Conservation (phyloP, 139 green algal genomes). For the Coccomyxa sp. region DNA sequence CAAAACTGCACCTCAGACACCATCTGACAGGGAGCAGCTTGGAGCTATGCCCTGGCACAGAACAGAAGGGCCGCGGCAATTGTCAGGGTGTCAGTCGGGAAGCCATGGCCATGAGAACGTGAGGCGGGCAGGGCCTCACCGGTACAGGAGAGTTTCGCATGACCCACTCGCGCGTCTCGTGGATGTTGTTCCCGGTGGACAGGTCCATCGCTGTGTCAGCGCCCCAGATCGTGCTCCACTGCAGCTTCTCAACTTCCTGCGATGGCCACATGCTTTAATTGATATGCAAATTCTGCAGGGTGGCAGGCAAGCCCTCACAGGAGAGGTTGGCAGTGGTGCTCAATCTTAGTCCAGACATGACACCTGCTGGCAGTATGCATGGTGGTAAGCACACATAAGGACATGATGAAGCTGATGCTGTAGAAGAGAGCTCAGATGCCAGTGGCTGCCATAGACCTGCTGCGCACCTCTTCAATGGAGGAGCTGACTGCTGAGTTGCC, state of each 20-base stretch:
- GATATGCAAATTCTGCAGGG: too few relatives aligned
- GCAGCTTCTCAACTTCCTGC: conserved; percentile 60
- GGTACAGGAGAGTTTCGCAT: conserved; percentile 91
- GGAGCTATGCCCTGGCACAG: too few relatives aligned
- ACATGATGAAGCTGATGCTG: too few relatives aligned
- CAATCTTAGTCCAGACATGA: too few relatives aligned
- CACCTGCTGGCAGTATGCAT: neutral
- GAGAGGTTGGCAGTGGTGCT: too few relatives aligned
- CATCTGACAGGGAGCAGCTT: too few relatives aligned
- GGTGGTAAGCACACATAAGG: neutral
- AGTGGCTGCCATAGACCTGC: neutral
- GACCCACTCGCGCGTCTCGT: conserved; percentile 93
- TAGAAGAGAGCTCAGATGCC: neutral
- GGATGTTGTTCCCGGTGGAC: conserved; percentile 89
- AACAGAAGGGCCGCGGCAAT: too few relatives aligned
- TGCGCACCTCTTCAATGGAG: conserved; percentile 89
- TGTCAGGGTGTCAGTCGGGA: too few relatives aligned
- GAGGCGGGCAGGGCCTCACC: conserved; percentile 35
- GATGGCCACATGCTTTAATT: too few relatives aligned
- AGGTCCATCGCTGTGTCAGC: conserved; percentile 97
- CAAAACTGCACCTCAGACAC: neutral
- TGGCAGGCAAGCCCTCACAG: too few relatives aligned
- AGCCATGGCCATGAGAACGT: too few relatives aligned
- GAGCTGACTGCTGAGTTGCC: conserved; percentile 86
- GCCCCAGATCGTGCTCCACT: conserved; percentile 85